phyloP scores from a whole-genome alignment of 805 yeast species.

The Zygoascus ofunaensis region DNA sequence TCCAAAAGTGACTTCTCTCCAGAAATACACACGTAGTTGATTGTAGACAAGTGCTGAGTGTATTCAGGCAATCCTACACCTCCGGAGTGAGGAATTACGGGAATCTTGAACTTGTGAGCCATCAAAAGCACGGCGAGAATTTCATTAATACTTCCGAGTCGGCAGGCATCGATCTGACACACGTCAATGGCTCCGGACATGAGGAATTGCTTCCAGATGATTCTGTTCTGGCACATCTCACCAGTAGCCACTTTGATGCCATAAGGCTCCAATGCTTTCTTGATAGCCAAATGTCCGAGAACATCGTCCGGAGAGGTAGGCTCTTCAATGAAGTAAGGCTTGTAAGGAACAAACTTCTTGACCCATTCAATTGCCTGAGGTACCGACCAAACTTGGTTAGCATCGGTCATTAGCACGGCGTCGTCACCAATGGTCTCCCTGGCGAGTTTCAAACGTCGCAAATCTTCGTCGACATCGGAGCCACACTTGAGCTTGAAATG shows the following conservation, averaged over 20 bases:
- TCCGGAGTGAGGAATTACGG: conserved; percentile 31
- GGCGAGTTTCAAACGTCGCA: conserved; percentile 30
- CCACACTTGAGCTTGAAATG: conserved; percentile 38
- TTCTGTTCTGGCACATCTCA: conserved; percentile 31
- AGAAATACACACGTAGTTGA: conserved; percentile 25
- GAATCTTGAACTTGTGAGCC: conserved; percentile 29
- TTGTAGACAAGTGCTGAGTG: conserved; percentile 30
- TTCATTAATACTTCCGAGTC: conserved; percentile 31
- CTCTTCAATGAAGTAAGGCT: conserved; percentile 32
- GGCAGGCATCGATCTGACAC: conserved; percentile 29
- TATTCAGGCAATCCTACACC: conserved; percentile 32
- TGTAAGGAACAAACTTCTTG: conserved; percentile 23
- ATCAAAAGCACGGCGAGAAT: conserved; percentile 27
- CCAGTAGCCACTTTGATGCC: conserved; percentile 32
- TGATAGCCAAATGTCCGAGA: conserved; percentile 26
- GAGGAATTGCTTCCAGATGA: conserved; percentile 28
- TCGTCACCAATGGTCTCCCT: conserved; percentile 35
- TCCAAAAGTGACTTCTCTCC: conserved; percentile 28
- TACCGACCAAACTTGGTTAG: conserved; percentile 32
- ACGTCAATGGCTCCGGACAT: conserved; percentile 26
- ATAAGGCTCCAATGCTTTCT: conserved; percentile 25
- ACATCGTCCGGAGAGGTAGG: conserved; percentile 32
- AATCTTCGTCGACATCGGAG: conserved; percentile 31
- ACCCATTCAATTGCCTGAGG: conserved; percentile 30
- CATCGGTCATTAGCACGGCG: conserved; percentile 29